phyloP scores from a whole-genome alignment of 2,329 filamentous ascomycete species.

The Golovinomyces cichoracearum region DNA sequence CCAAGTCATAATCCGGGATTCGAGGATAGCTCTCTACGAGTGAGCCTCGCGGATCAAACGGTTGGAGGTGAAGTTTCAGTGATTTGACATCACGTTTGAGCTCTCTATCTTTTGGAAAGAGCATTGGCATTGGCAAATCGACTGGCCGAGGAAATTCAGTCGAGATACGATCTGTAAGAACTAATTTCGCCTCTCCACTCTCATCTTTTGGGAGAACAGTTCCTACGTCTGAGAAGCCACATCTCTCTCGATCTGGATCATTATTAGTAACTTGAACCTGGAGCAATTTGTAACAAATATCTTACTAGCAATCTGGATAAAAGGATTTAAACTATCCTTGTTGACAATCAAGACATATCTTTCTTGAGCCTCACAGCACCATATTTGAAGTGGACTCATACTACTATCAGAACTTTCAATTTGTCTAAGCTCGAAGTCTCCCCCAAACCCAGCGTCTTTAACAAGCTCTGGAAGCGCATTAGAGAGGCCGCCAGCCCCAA shows the following conservation, averaged over 20 bases:
- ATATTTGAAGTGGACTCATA: constrained; percentile 91
- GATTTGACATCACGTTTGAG: constrained; percentile 50
- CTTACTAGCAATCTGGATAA: constrained; percentile 34
- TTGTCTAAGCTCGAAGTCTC: constrained; percentile 80
- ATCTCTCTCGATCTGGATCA: constrained; percentile 46
- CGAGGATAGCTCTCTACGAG: constrained; percentile 29
- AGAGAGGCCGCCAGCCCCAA: constrained; percentile 72
- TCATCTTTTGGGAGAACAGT: constrained; percentile 38
- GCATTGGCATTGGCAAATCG: constrained; percentile 62
- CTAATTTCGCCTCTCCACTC: constrained; percentile 40
- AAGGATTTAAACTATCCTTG: constrained; percentile 53
- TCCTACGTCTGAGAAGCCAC: constrained; percentile 78
- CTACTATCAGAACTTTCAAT: constrained; percentile 70
- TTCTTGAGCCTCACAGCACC: constrained; percentile 94
- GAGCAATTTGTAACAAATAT: constrained; percentile 3
- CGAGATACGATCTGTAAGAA: constrained; percentile 60
- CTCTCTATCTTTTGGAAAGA: constrained; percentile 72
- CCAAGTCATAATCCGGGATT: constrained; percentile 17
- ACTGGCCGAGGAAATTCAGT: constrained; percentile 52
- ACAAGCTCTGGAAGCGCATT: constrained; percentile 69
- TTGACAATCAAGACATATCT: constrained; percentile 82
- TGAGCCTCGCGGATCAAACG: constrained; percentile 42
- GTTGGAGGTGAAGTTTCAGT: constrained; percentile 36
- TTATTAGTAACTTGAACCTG: constrained; percentile 2
- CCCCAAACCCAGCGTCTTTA: constrained; percentile 73